Evolutionary conservation across 768 basidiomycete genomes (phyloP).

Genomic region (Termitomyces sp.): DNA sequence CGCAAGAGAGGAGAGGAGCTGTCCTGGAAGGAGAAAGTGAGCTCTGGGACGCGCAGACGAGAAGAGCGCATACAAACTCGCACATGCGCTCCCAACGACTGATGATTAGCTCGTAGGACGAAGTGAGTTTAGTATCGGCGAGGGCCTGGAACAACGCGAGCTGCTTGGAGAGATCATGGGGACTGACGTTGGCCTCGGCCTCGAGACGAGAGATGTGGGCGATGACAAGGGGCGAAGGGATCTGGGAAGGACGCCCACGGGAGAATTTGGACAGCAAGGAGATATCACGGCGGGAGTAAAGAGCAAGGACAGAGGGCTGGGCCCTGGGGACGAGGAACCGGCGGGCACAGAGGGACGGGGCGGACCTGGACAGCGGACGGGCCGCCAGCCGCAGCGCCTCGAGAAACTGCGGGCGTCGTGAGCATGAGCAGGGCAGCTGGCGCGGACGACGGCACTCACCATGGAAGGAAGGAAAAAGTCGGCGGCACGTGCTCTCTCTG

Average conservation of each 20-base stretch:
- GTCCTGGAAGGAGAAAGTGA: conserved; percentile 39
- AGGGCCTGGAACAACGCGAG: conserved; percentile 66
- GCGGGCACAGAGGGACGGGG: conserved; percentile 10
- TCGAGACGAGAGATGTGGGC: conserved; percentile 71
- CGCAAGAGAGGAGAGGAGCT: conserved; percentile 62
- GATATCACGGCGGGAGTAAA: conserved; percentile 24
- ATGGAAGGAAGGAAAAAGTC: conserved; percentile 11
- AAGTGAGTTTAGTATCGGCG: conserved; percentile 54
- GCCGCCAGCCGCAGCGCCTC: conserved; percentile 9
- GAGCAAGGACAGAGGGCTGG: conserved; percentile 14
- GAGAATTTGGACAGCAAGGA: conserved; percentile 43
- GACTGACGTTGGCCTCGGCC: conserved; percentile 70
- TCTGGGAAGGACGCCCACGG: conserved; percentile 36
- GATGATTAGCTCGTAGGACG: conserved; percentile 69
- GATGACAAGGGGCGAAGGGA: conserved; percentile 60
- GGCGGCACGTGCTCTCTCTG: conserved; percentile 10
- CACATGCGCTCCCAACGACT: conserved; percentile 80
- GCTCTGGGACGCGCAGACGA: not conserved
- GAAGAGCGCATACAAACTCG: conserved; percentile 62
- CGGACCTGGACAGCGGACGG: conserved; percentile 6
- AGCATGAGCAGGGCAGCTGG: too few species aligned
- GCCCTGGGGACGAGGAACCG: conserved; percentile 5
- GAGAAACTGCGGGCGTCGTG: conserved; percentile 5
- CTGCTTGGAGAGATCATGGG: conserved; percentile 66
- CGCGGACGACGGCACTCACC: conserved; percentile 4